Conservation (phyloP, 1,139 yeast genomes). For the Pichia sp. region DNA sequence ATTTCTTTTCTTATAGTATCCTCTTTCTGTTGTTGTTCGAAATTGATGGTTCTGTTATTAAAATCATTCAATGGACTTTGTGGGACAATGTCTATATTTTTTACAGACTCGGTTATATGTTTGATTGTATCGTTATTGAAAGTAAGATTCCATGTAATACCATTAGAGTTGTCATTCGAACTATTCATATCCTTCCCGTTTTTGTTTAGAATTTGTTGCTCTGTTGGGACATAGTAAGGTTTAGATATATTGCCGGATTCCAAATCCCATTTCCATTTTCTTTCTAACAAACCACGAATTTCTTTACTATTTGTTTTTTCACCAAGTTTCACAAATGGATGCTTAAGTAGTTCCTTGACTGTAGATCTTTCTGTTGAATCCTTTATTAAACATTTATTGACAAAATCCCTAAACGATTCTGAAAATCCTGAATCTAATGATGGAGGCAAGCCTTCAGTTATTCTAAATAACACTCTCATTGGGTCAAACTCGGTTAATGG, state of each 20-base stretch:
- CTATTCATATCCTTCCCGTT: neutral
- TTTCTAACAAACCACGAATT: slow-evolving; percentile 26
- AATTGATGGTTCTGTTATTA: neutral
- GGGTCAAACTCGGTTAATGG: slow-evolving; percentile 76
- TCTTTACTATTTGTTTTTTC: slow-evolving; percentile 17
- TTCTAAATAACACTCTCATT: slow-evolving; percentile 70
- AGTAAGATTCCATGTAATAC: slow-evolving; percentile 15
- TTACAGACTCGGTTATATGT: slow-evolving; percentile 12
- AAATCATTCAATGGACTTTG: slow-evolving; percentile 16
- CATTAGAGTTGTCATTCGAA: neutral
- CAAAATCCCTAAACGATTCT: slow-evolving; percentile 42
- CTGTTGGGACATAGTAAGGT: slow-evolving; percentile 28
- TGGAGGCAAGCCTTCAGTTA: slow-evolving; percentile 55
- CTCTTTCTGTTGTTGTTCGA: slow-evolving; percentile 17
- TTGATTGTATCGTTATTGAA: slow-evolving; percentile 10
- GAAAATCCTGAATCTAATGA: slow-evolving; percentile 41
- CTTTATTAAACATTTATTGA: slow-evolving; percentile 45
- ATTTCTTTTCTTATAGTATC: slow-evolving; percentile 24
- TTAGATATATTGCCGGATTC: slow-evolving; percentile 28
- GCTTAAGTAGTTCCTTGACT: slow-evolving; percentile 41
- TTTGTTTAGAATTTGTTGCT: neutral
- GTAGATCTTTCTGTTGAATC: slow-evolving; percentile 45
- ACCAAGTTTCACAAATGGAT: slow-evolving; percentile 39
- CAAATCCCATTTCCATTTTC: slow-evolving; percentile 31
- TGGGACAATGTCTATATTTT: slow-evolving; percentile 17